A percentile compares a stretch with the other conserved stretches of the same genome.
Conservation (phyloP, 2,329 filamentous ascomycete genomes). For the Pestalotiopsis sp. region DNA sequence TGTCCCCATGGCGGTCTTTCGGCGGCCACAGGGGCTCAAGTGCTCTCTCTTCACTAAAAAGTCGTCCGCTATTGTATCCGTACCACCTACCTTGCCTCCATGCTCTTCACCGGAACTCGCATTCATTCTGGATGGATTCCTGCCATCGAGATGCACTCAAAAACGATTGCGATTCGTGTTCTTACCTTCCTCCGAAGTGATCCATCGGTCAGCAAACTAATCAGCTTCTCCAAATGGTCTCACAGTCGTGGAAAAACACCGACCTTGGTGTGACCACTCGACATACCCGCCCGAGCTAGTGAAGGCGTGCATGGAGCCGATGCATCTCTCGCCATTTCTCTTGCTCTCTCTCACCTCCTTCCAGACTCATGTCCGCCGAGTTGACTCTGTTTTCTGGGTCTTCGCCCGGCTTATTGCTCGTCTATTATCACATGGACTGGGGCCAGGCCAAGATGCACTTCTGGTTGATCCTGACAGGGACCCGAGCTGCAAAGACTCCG, state of each 20-base stretch:
- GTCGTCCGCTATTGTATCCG: not conserved
- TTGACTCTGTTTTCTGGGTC: not conserved
- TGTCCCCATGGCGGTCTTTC: not conserved
- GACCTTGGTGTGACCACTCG: slow-evolving; percentile 22
- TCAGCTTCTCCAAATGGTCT: slow-evolving; percentile 7
- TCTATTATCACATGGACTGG: not conserved
- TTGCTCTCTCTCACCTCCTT: not conserved
- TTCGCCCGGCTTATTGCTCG: not conserved
- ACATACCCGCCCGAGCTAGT: slow-evolving; percentile 36
- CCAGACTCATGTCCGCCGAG: not conserved
- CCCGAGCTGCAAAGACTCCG: not conserved
- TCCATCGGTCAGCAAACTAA: slow-evolving; percentile 3
- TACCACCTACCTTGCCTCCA: not conserved
- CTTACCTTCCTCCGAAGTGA: not conserved
- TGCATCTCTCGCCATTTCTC: slow-evolving; percentile 9
- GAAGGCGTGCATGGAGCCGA: slow-evolving; percentile 28
- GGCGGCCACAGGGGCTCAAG: not conserved
- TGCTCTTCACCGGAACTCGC: not conserved
- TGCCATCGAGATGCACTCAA: not conserved
- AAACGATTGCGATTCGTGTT: not conserved
- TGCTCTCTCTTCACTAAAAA: no score
- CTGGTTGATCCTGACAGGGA: not conserved
- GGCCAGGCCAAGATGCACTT: not conserved
- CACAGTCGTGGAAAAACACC: slow-evolving; percentile 8
- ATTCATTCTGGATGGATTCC: not conserved